phyloP scores from a whole-genome alignment of 148 eudicot species.

The Hydrangea macrophylla region DNA sequence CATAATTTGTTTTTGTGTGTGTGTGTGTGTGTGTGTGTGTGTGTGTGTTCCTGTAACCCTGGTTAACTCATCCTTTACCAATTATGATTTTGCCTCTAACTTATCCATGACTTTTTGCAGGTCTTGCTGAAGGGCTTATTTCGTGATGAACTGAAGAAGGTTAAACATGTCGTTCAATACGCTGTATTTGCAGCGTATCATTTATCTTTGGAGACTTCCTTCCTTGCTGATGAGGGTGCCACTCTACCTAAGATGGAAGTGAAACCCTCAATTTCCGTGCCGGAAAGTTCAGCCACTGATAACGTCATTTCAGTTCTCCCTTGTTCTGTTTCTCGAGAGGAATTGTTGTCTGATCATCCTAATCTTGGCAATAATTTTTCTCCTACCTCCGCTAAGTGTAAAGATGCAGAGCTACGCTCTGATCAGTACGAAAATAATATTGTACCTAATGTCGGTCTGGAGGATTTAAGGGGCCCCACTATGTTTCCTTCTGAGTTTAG shows the following conservation, averaged over 20 bases:
- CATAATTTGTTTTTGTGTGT: not conserved
- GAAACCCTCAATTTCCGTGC: conserved; percentile 27
- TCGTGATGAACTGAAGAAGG: conserved; percentile 76
- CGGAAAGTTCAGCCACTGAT: conserved; percentile 35
- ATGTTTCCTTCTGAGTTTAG: conserved; percentile 14
- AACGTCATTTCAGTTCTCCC: conserved; percentile 28
- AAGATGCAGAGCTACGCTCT: conserved; percentile 21
- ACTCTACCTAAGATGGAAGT: conserved; percentile 60
- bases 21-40: too few species aligned
- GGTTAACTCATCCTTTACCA: too few species aligned
- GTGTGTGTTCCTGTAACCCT: too few species aligned
- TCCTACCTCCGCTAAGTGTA: conserved; percentile 25
- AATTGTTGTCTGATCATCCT: conserved; percentile 24
- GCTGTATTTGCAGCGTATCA: conserved; percentile 97
- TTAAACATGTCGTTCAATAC: conserved; percentile 80
- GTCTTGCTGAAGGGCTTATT: conserved; percentile 80
- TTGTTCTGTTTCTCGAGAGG: conserved; percentile 23
- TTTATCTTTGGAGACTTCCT: conserved; percentile 86
- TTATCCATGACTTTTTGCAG: conserved; percentile 28
- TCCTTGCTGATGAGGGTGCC: conserved; percentile 98
- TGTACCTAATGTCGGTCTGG: conserved; percentile 18
- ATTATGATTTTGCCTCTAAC: too few species aligned
- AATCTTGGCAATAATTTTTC: conserved; percentile 17
- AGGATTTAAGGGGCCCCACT: conserved; percentile 16
- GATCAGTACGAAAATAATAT: conserved; percentile 29